Evolutionary conservation across 2,329 filamentous ascomycete species (phyloP), one percentile per base, ranked within the genome.

Genomic region (Trichophyton mentagrophytes): DNA sequence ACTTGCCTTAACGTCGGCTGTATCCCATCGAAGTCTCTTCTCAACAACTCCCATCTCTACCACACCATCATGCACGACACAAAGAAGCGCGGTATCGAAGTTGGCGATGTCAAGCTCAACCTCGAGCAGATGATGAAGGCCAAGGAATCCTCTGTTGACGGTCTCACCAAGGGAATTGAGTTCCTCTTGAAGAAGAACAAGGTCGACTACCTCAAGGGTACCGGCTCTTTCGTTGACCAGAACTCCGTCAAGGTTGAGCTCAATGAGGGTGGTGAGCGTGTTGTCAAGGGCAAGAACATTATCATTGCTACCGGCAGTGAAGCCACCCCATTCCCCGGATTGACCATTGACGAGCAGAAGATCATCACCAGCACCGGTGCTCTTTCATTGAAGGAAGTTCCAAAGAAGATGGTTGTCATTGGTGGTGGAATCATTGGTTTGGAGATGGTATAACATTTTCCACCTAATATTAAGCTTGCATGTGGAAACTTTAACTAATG

Each of bases 121-220:
- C 83, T 99, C 53, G 77, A 80, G 70, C 86, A 93, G 76, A 90
- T 99, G 85, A 96, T 99, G 91, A 95, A 96, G 80, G 91, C 93
- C 63, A 99, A 99, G 80, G 92, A 99, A 59, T 87, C 85, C 40
- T 95, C 93, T 59, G 93, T 99, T 65, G 77, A 79, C 46, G 85
- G 90, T 57, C 79, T 99, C 67, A 99, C 93, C 67, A 97, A 97
- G 82, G 93, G 93, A 74, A 88, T 99, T 66, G 93, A 99, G 77
- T 99, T 92, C 74, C 81, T 99, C 65, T 87, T 99, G 79, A 97
- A 97, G 86, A 97, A 99, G 84, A 99, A 99, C 79, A 89, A 90
- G 65, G 93, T 96, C 67, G 90, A 97, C 74, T 99, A 97, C 77
- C 82, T 97, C 79, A 96, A 96, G 81, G 93, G 93, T 68, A 85